Evolutionary conservation across 169 alveolate genomes (phyloP).

Genomic region (Plasmodium coatneyi): DNA sequence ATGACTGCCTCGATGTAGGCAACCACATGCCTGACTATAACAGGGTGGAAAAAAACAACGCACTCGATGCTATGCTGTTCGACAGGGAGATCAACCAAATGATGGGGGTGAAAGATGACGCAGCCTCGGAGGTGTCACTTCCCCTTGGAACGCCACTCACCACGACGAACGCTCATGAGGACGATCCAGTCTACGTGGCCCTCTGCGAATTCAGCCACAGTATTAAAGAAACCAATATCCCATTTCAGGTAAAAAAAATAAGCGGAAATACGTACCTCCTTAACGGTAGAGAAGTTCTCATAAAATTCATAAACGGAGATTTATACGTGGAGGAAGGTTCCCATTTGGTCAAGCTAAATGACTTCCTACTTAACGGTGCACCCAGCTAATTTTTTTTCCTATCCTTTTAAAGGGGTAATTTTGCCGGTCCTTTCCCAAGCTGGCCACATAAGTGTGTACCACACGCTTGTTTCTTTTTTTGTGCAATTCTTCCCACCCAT

Average conservation of each 20-base stretch:
- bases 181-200: slow-evolving; percentile 44
- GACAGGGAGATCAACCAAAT: neutral
- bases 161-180: neutral
- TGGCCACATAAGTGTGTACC: neutral
- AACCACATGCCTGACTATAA: neutral
- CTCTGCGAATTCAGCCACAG: slow-evolving; percentile 32
- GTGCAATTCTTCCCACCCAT: neutral
- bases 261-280: slow-evolving; percentile 23
- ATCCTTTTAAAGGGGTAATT: neutral
- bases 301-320: slow-evolving; percentile 58
- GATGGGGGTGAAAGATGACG: neutral
- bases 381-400: neutral
- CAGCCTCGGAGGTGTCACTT: neutral
- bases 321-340: slow-evolving; percentile 32
- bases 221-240: slow-evolving; percentile 4
- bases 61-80: neutral
- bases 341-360: slow-evolving; percentile 28
- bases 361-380: neutral
- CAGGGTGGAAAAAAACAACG: slow-evolving; percentile 42
- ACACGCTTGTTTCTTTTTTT: neutral
- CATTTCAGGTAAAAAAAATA: slow-evolving; percentile 25
- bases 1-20: neutral
- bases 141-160: neutral
- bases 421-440: neutral
- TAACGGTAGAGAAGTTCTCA: slow-evolving; percentile 34